Conservation (phyloP, 73 alveolate species). For the Paraurostyla sp. region DNA sequence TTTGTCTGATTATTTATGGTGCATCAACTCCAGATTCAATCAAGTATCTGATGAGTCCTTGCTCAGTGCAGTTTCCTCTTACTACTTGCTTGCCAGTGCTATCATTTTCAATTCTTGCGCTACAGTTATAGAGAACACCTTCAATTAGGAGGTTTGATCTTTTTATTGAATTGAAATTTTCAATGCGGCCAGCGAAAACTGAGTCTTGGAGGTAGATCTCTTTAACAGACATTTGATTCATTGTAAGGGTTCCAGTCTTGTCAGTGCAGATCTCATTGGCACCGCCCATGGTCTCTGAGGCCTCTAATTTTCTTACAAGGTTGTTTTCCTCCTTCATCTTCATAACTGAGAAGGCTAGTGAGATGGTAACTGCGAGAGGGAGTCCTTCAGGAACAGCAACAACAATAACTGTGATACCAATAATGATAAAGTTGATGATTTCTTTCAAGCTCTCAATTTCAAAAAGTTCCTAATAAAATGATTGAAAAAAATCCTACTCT, state of each 20-base stretch:
- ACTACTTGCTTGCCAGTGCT: conserved; percentile 62
- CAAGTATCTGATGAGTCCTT: conserved; percentile 58
- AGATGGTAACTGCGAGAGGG: conserved; percentile 96
- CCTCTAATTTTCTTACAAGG: conserved; percentile 93
- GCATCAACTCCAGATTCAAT: not conserved
- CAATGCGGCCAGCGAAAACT: conserved; percentile 50
- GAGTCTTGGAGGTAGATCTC: conserved; percentile 80
- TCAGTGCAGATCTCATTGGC: conserved; percentile 95
- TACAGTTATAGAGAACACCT: conserved; percentile 63
- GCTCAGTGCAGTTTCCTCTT: conserved; percentile 83
- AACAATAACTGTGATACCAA: conserved; percentile 94
- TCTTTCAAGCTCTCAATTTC: conserved; percentile 74
- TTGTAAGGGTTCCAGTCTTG: conserved; percentile 96
- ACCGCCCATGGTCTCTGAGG: conserved; percentile 97
- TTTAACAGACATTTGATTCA: conserved; percentile 89
- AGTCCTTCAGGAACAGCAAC: conserved; percentile 98
- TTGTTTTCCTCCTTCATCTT: conserved; percentile 96
- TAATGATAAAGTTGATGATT: conserved; percentile 86
- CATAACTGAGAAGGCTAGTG: conserved; percentile 92
- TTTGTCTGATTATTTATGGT: not conserved
- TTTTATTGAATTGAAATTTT: not conserved
- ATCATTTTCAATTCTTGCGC: conserved; percentile 59
- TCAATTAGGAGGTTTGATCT: not conserved
- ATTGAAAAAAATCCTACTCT: conserved; percentile 68
- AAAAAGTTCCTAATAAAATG: conserved; percentile 75